A percentile compares a stretch with the other conserved stretches of the same genome.
These are phyloP conservation scores for Chrysophaeum taylorii DNA, from an alignment of 352 stramenopile genomes.

Conservation along the genomic window DNA sequence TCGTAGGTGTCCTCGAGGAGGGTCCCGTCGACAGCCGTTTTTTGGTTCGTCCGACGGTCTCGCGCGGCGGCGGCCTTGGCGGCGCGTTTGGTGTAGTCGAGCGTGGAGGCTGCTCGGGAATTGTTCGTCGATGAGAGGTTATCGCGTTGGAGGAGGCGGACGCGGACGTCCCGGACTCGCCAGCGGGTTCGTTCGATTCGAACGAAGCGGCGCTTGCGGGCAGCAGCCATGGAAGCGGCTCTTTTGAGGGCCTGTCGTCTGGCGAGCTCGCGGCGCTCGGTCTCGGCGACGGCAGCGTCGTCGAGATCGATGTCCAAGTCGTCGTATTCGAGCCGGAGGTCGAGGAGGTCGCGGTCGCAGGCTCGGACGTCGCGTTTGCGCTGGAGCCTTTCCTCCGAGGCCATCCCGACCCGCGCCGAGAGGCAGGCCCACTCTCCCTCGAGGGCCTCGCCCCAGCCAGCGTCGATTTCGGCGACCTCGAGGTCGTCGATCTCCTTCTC, in stretches of 20 bases:
- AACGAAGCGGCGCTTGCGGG: too few relatives aligned
- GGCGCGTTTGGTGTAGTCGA: too few relatives aligned
- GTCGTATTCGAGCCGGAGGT: slow-evolving; percentile 7
- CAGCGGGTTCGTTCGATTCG: too few relatives aligned
- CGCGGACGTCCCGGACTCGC: not conserved
- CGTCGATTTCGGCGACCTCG: not conserved
- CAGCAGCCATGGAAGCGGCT: too few relatives aligned
- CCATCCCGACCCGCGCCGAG: too few relatives aligned
- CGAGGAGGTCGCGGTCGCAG: not conserved
- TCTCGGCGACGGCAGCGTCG: not conserved
- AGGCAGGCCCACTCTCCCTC: not conserved
- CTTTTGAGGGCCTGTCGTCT: too few relatives aligned
- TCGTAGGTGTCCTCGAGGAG: not conserved
- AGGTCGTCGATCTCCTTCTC: not conserved
- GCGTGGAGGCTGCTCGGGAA: too few relatives aligned
- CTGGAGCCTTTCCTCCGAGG: not conserved
- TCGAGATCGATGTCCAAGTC: slow-evolving; percentile 1
- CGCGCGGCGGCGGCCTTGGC: not conserved
- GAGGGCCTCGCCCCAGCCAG: not conserved
- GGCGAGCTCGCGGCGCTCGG: too few relatives aligned
- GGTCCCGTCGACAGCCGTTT: too few relatives aligned
- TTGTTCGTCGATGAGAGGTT: too few relatives aligned
- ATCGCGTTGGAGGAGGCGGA: not conserved
- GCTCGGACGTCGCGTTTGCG: not conserved
- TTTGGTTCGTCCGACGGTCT: too few relatives aligned